A percentile compares a stretch with the other conserved stretches of the same genome.
These are phyloP conservation scores for Neurospora cerealis DNA, from an alignment of 495 filamentous ascomycete genomes.

Conservation along the genomic window DNA sequence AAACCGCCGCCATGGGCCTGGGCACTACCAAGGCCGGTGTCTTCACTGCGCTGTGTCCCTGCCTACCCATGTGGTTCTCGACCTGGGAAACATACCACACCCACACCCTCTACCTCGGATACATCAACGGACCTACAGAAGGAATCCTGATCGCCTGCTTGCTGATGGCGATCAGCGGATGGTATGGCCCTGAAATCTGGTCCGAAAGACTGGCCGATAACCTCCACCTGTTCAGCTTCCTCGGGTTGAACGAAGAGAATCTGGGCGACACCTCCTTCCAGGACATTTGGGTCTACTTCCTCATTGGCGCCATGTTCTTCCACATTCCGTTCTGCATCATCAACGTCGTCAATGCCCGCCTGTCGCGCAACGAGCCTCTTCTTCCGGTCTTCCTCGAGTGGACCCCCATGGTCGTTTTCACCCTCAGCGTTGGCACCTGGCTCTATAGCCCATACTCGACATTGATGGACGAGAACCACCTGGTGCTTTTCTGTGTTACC, in stretches of 20 bases:
- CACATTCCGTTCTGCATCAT: conserved; percentile 75
- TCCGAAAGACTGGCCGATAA: conserved; percentile 54
- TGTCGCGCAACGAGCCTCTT: conserved; percentile 61
- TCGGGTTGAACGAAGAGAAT: conserved; percentile 37
- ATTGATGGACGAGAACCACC: conserved; percentile 66
- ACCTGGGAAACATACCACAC: conserved; percentile 99
- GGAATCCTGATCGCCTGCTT: conserved; percentile 80
- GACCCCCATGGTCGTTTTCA: conserved; percentile 82
- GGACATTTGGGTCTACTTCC: conserved; percentile 78
- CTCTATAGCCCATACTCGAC: conserved; percentile 78
- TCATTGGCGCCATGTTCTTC: conserved; percentile 62
- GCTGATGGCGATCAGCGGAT: conserved; percentile 78
- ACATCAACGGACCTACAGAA: conserved; percentile 96
- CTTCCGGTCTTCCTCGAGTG: conserved; percentile 86
- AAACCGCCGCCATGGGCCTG: conserved; percentile 84
- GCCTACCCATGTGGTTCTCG: conserved; percentile 96
- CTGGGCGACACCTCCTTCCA: conserved; percentile 60
- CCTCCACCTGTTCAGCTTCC: conserved; percentile 22
- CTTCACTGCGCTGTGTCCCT: conserved; percentile 84
- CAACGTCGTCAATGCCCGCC: conserved; percentile 73
- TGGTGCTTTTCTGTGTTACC: conserved; percentile 86
- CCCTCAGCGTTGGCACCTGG: conserved; percentile 65
- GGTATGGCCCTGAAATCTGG: conserved; percentile 86
- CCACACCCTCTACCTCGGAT: conserved; percentile 91
- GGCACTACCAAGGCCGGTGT: conserved; percentile 73